Evolutionary conservation across 2,329 filamentous ascomycete genomes (phyloP).

Genomic region (Aschersonia sp.): DNA sequence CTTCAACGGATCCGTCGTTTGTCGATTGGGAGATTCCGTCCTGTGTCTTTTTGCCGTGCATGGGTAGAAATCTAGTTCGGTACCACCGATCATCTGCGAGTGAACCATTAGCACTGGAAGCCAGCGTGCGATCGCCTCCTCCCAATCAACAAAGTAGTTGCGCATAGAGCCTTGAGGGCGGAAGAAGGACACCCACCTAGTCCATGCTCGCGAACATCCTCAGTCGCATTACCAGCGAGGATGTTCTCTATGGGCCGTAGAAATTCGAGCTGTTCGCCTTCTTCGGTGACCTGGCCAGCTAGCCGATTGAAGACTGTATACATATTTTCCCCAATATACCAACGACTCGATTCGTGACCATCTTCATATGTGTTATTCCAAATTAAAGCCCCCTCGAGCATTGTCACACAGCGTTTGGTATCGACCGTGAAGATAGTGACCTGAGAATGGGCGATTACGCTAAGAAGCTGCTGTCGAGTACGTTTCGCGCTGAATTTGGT

Average conservation of each 20-base stretch:
- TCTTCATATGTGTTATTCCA: constrained; percentile 31
- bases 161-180: not conserved
- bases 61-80: constrained; percentile 55
- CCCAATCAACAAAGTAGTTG: not conserved
- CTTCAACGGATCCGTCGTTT: constrained; percentile 41
- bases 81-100: constrained; percentile 49
- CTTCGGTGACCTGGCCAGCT: constrained; percentile 23
- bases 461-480: constrained; percentile 55
- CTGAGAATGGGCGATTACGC: constrained; percentile 59
- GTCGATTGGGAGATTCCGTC: constrained; percentile 26
- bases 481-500: constrained; percentile 51
- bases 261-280: constrained; percentile 31
- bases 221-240: constrained; percentile 41
- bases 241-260: constrained; percentile 48
- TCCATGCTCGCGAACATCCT: constrained; percentile 51
- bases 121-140: constrained; percentile 1
- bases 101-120: not conserved
- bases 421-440: constrained; percentile 67
- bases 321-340: constrained; percentile 45
- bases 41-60: constrained; percentile 39
- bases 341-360: constrained; percentile 24
- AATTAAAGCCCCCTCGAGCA: constrained; percentile 55
- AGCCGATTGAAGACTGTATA: constrained; percentile 47
- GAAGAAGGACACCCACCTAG: constrained; percentile 23
- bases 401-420: constrained; percentile 41